These are phyloP conservation scores for Hordeum marinum DNA, from an alignment of 176 grass and related monocot species.

Conservation along the genomic window DNA sequence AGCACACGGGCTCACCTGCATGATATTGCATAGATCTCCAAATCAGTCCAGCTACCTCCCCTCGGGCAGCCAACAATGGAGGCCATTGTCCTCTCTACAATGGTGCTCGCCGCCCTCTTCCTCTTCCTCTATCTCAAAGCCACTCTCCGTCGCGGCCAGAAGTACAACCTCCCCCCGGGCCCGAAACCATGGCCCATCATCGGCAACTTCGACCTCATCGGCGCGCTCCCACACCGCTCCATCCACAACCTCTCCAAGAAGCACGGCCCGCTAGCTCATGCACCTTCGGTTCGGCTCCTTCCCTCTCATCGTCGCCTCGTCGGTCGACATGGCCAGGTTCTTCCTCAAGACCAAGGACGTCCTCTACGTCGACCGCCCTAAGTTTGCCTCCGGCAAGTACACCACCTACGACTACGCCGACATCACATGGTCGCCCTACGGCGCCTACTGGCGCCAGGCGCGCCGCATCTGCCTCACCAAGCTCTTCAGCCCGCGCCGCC, in stretches of 20 bases:
- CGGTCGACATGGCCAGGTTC: background rate
- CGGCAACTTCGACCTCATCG: background rate
- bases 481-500: slow-evolving; percentile 42
- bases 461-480: slow-evolving; percentile 48
- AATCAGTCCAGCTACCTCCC: no score
- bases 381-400: background rate
- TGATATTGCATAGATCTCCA: no score
- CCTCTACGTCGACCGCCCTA: background rate
- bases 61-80: no score
- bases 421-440: background rate
- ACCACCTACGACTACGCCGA: background rate
- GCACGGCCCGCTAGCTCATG: background rate
- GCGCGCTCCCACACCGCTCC: background rate
- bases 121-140: no score
- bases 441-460: slow-evolving; percentile 38
- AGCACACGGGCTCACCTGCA: no score
- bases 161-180: background rate
- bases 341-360: background rate
- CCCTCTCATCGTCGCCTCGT: background rate
- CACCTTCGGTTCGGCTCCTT: background rate
- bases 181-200: background rate
- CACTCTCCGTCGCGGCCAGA: no score
- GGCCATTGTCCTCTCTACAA: no score
- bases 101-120: no score
- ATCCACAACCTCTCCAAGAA: background rate